Evolutionary conservation across 1,139 yeast genomes (phyloP).

Genomic region (Saccharomyces hybrid): DNA sequence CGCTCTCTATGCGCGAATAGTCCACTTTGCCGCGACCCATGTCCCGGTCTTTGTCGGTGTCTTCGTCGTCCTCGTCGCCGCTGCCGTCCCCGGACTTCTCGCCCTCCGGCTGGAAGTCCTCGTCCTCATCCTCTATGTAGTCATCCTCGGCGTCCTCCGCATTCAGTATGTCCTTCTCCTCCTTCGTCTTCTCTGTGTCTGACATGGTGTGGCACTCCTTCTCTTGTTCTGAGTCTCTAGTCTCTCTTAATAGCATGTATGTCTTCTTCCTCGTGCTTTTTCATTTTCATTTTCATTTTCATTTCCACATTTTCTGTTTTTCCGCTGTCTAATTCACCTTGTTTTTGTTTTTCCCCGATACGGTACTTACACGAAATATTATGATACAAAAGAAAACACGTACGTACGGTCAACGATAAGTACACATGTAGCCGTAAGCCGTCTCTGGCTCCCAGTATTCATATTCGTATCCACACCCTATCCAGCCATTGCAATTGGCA

Average conservation of each 20-base stretch:
- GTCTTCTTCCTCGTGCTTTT: too few species aligned
- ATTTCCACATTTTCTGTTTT: too few species aligned
- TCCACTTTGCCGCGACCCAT: constrained; percentile 34
- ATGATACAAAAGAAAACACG: not conserved
- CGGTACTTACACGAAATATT: not conserved
- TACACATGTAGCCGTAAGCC: not conserved
- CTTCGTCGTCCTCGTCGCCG: constrained; percentile 19
- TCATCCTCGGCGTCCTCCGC: constrained; percentile 30
- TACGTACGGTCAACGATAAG: not conserved
- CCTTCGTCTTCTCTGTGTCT: constrained; percentile 15
- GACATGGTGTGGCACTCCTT: not conserved
- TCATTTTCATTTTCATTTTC: too few species aligned
- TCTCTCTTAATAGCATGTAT: not conserved
- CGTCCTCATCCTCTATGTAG: constrained; percentile 58
- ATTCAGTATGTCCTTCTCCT: constrained; percentile 9
- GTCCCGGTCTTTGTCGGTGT: constrained; percentile 24
- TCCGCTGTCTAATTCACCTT: not conserved
- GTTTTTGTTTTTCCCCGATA: constrained; percentile 1
- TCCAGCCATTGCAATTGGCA: not conserved
- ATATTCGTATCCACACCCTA: not conserved
- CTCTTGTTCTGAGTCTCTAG: not conserved
- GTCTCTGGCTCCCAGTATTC: not conserved
- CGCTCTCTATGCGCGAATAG: constrained; percentile 41
- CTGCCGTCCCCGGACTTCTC: constrained; percentile 16
- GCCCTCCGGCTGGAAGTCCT: constrained; percentile 49